These are phyloP conservation scores for Cyberlindnera xylosilytica DNA, from an alignment of 805 yeast genomes.

Conservation along the genomic window DNA sequence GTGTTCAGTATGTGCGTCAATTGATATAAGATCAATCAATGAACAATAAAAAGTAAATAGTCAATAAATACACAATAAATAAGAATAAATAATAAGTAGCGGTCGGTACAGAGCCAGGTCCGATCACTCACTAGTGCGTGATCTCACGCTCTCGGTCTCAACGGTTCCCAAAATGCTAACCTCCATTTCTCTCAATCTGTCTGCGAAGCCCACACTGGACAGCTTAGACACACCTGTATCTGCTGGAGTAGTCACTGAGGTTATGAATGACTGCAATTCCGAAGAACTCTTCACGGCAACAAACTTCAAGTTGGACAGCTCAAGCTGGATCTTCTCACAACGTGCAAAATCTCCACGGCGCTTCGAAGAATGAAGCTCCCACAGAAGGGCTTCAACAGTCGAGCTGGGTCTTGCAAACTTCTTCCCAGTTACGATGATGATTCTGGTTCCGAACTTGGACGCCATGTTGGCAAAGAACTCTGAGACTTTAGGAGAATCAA, in stretches of 20 bases:
- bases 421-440: slow-evolving; percentile 21
- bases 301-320: slow-evolving; percentile 8
- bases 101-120: too few relatives aligned
- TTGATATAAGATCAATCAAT: too few relatives aligned
- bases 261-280: slow-evolving; percentile 8
- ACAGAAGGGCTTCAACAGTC: slow-evolving; percentile 12
- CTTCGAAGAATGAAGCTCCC: slow-evolving; percentile 9
- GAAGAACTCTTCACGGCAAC: slow-evolving; percentile 7
- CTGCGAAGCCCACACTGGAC: slow-evolving; percentile 3
- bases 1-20: too few relatives aligned
- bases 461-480: slow-evolving; percentile 23
- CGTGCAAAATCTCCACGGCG: slow-evolving; percentile 11
- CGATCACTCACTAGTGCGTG: too few relatives aligned
- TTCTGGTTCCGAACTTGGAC: slow-evolving; percentile 15
- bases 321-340: slow-evolving; percentile 5
- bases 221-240: not conserved
- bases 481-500: slow-evolving; percentile 21
- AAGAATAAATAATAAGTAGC: slow-evolving; percentile 4
- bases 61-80: too few relatives aligned
- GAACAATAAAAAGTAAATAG: too few relatives aligned
- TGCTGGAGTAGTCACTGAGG: not conserved
- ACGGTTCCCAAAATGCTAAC: slow-evolving; percentile 18
- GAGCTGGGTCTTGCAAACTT: slow-evolving; percentile 20
- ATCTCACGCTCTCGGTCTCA: too few relatives aligned
- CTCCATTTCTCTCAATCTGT: slow-evolving; percentile 21